phyloP scores from a whole-genome alignment of 768 basidiomycete genomes.

The Xerocomus brunneocitrinus region DNA sequence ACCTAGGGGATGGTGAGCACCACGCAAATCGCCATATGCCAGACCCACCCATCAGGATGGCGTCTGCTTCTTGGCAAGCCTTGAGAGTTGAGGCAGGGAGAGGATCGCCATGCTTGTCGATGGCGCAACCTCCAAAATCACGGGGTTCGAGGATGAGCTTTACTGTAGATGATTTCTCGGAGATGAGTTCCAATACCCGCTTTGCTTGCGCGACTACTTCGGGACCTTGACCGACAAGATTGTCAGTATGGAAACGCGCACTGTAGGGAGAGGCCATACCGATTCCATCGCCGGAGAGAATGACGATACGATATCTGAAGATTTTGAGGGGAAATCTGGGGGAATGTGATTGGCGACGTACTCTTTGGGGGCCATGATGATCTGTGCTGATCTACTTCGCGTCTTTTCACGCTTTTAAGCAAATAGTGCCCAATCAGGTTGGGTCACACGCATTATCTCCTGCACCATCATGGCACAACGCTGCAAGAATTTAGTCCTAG shows the following conservation, averaged over 20 bases:
- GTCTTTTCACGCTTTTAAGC: too few relatives aligned
- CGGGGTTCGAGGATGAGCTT: slow-evolving; percentile 71
- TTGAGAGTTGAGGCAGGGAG: slow-evolving; percentile 80
- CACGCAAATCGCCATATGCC: neutral
- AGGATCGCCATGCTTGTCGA: slow-evolving; percentile 83
- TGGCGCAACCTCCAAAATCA: slow-evolving; percentile 89
- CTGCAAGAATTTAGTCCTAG: slow-evolving; percentile 82
- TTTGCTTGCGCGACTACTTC: slow-evolving; percentile 86
- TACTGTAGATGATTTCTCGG: slow-evolving; percentile 55
- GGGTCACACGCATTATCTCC: slow-evolving; percentile 2
- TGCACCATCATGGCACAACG: slow-evolving; percentile 34
- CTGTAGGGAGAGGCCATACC: slow-evolving; percentile 43
- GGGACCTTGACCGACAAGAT: slow-evolving; percentile 53
- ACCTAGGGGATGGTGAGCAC: slow-evolving; percentile 45
- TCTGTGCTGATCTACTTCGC: neutral
- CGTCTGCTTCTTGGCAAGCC: slow-evolving; percentile 91
- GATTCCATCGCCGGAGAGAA: slow-evolving; percentile 96
- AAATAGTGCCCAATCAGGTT: too few relatives aligned
- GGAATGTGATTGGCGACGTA: slow-evolving; percentile 22
- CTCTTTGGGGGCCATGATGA: slow-evolving; percentile 43
- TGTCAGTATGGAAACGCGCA: neutral
- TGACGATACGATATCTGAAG: slow-evolving; percentile 75
- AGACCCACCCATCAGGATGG: slow-evolving; percentile 84
- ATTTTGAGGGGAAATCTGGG: slow-evolving; percentile 6
- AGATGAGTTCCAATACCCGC: slow-evolving; percentile 72